Evolutionary conservation across 805 yeast genomes (phyloP), one percentile per base, ranked within the genome.

Genomic region (Metschnikowia baotianmanensis): DNA sequence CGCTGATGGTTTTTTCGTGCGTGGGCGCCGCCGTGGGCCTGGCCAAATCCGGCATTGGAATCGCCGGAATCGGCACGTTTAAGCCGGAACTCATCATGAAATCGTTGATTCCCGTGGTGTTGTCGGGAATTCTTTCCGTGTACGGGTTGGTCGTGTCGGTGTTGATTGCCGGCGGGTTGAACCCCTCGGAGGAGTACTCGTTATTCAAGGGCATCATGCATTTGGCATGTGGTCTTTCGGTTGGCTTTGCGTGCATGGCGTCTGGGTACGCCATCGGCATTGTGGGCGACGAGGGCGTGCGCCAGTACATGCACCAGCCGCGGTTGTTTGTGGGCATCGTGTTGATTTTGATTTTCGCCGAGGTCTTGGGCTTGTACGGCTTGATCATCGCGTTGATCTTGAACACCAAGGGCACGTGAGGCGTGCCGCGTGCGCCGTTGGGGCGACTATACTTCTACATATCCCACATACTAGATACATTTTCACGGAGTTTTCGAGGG

Each of bases 1-100:
- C 88, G 34, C 96, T 96, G 36, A 86, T 88, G 86, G 77, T 87
- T 18, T 71, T 91, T 44, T 83, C 95, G 43, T 87, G 96, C 59
- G 83, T 91, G n/a, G 99, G 99, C 48, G 98, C 99, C 4, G 98
- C 98, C 46, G 83, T 89, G 52, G 99, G 99, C 43, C 91, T 98
- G 3, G 98, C 98, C 47, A 93, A 93, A 67, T 86, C 96, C 32
- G 99, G 99, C 44, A 83, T 93, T 49, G 99, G 99, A 76, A 93
- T 93, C 56, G 72, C 97, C 23, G 99, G 98, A 74, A 89, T 93
- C 51, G 97, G 98, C 73, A 85, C 96, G 34, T 93, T 91, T 71
- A 86, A 86, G 62, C 99, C 99, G 10, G 99, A 93, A 58, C 73
- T 93, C 57, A 89, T 93, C 57, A 93, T 93, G 98, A 86, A 84